Evolutionary conservation across 2,329 filamentous ascomycete species (phyloP), one percentile per base, ranked within the genome.

Genomic region (Stagonosporopsis vannaccii): DNA sequence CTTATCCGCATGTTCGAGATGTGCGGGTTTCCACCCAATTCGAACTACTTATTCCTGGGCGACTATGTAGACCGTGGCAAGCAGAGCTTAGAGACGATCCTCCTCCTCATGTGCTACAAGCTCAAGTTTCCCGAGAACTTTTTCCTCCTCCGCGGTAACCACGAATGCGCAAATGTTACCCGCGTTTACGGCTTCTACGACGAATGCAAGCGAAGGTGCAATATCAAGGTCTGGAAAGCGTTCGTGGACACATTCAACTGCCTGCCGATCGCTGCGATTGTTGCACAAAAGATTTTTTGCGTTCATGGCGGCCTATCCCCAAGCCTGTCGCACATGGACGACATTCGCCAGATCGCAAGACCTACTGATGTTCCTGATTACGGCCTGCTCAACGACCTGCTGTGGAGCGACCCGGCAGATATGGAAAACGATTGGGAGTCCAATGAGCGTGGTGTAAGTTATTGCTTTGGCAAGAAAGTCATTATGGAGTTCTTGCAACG

Each of bases 351-450:
- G 73, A 98, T 99, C 77, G 91, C 91, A 45, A 88, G 95, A 52
- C 95, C 95, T 11, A 99, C 95, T 1, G 95, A 99, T 72, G 95
- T 99, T 19, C 95, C 95, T 6, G 95, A 99, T 73, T 98, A 97
- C 74, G 95, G 95, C 12, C 80, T 99, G 50, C 82, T 99, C 53
- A 98, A 98, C 74, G 95, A 99, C 73, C 82, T 99, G 25, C 82
- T 99, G 17, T 99, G 95, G 95, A 96, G 93, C 60, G 95, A 99
- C 74, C 95, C 95, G 0, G 95, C 94, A 51, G 95, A 99, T 63
- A 97, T 98, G 91, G 93, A 97, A 61, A 89, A 90, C 66, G 95
- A 98, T 68, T 99, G 95, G 95, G 94, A 98, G 74, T 91, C 92
- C 17, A 99, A 98, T 63, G 95, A 99, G 76, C 83, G 95, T 72